These are phyloP conservation scores for Vanilla planifolia DNA, from an alignment of 106 monocot genomes.

Conservation along the genomic window DNA sequence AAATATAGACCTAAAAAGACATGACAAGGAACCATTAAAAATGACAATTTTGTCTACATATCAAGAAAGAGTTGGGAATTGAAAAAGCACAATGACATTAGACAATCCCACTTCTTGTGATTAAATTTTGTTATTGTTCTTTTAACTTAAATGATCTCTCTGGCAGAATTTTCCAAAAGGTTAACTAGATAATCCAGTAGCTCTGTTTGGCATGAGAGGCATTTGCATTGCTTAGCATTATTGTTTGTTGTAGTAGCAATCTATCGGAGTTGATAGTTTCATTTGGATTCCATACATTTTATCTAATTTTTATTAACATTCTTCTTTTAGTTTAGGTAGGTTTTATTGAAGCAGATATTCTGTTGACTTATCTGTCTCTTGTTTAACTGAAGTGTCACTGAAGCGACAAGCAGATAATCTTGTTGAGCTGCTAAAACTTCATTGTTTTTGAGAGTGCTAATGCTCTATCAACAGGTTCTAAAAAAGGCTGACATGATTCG, in stretches of 20 bases:
- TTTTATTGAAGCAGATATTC: background rate
- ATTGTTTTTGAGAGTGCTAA: slow-evolving; percentile 3
- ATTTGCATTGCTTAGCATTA: slow-evolving; percentile 1
- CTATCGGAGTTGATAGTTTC: background rate
- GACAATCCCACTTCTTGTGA: no score
- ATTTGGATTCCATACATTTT: background rate
- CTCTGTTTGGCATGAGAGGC: background rate
- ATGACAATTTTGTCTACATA: no score
- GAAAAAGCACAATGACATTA: no score
- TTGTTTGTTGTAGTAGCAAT: background rate
- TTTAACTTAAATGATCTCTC: no score
- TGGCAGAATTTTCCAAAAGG: no score
- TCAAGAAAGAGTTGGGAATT: no score
- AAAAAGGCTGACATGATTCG: slow-evolving; percentile 96
- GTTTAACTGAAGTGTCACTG: slow-evolving; percentile 7
- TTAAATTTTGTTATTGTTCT: no score
- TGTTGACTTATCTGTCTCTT: background rate
- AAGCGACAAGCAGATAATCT: background rate
- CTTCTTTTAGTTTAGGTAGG: background rate
- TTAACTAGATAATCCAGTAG: no score
- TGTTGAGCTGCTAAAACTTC: slow-evolving; percentile 2
- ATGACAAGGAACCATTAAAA: no score
- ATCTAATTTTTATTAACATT: background rate
- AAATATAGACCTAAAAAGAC: no score
- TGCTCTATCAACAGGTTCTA: slow-evolving; percentile 56